Evolutionary conservation across 176 grass and related monocot species (phyloP).

Genomic region (Oropetium thomaeum): DNA sequence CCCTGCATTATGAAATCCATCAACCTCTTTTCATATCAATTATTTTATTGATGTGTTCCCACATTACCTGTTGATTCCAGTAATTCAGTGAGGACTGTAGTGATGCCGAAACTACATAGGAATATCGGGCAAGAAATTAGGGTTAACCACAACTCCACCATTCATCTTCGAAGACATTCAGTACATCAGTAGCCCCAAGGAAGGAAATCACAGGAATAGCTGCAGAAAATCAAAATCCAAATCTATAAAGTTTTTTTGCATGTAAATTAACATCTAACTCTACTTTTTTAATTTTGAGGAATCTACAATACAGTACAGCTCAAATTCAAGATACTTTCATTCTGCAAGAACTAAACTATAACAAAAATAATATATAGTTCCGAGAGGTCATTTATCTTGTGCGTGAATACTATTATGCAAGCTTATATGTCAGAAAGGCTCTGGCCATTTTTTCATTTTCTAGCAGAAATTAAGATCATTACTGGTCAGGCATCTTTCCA

Average conservation of each 20-base stretch:
- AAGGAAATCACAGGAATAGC: constrained; percentile 31
- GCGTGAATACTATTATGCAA: neutral
- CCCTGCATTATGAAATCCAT: constrained; percentile 42
- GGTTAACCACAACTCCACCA: constrained; percentile 51
- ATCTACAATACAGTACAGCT: neutral
- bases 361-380: neutral
- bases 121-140: too few species aligned
- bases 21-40: constrained; percentile 8
- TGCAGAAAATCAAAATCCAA: neutral
- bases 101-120: too few species aligned
- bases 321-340: neutral
- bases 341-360: constrained; percentile 3
- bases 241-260: too few species aligned
- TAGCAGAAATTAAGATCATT: neutral
- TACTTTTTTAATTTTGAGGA: neutral
- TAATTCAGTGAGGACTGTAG: constrained; percentile 55
- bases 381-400: neutral
- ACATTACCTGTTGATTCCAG: constrained; percentile 50
- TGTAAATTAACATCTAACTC: too few species aligned
- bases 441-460: neutral
- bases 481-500: neutral
- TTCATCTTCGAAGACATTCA: constrained; percentile 69
- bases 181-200: constrained; percentile 35
- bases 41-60: neutral
- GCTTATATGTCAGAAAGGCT: neutral